Percentiles rank a stretch among this genome's conserved stretches.
Evolutionary conservation across 2,329 filamentous ascomycete genomes (phyloP).

Genomic region (Fonsecaea pedrosoi): DNA sequence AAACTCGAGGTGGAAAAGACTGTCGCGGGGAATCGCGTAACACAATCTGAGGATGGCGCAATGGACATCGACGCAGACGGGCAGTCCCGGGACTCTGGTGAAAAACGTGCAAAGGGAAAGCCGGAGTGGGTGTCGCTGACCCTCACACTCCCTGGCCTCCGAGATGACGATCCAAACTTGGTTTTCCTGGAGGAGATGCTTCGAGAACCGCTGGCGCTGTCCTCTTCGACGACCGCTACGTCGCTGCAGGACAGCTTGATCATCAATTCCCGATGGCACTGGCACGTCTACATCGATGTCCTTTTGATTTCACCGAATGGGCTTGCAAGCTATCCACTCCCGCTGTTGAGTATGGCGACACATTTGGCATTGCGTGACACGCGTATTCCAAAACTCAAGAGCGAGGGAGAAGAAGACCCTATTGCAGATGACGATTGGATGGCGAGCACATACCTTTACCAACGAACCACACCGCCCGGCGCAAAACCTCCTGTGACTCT

Average conservation of each 20-base stretch:
- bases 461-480: constrained; percentile 49
- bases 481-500: constrained; percentile 79
- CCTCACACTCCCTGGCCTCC: constrained; percentile 87
- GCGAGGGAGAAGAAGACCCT: constrained; percentile 91
- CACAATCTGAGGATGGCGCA: constrained; percentile 25
- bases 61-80: constrained; percentile 40
- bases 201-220: constrained; percentile 80
- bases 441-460: constrained; percentile 78
- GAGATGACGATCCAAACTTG: constrained; percentile 89
- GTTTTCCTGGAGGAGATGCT: constrained; percentile 89
- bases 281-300: constrained; percentile 95
- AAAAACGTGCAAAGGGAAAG: constrained; percentile 50
- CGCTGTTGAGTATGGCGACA: constrained; percentile 87
- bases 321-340: constrained; percentile 74
- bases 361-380: constrained; percentile 92
- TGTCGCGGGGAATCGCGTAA: constrained; percentile 13
- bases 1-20: constrained; percentile 93
- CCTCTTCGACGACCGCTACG: not conserved
- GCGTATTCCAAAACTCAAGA: constrained; percentile 81
- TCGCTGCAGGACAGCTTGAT: constrained; percentile 70
- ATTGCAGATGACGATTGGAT: constrained; percentile 99
- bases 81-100: constrained; percentile 15
- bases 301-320: constrained; percentile 72
- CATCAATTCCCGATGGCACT: constrained; percentile 93
- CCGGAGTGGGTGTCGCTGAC: constrained; percentile 85